Base-by-base conservation (phyloP, 176 grass and related monocot species). In the Urochloa ruziziensis region DNA sequence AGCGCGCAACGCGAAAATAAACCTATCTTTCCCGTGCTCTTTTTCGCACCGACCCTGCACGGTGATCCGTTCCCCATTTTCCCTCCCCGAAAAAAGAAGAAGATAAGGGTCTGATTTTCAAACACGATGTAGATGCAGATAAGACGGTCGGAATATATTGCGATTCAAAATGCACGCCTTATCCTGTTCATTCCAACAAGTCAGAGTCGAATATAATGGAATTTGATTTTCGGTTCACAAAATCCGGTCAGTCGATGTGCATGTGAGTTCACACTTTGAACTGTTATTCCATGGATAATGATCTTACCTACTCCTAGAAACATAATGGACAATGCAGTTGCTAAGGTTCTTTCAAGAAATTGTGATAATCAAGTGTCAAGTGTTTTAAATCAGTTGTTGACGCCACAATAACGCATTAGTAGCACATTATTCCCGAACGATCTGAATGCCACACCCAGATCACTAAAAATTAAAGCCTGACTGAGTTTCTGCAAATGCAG, bases 241-340 rank as follows among this genome's bases (percentile, higher is more conserved):
- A 24, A 43, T 42, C 18, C 17, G 66, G 57, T 13, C 1, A 6
- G 49, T 73, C 2, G 10, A 59, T 73, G 5, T 47, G 21, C n/a
- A 58, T 19, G 46, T 29, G 46, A 66, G 44, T 79, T 79, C 80
- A 79, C 65, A 83, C 70, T 83, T 24, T 62, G 10, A 19, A 30
- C 13, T 13, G 1, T 56, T 30, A n/a, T 62, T 0, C 0, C 30
- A 15, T 47, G 30, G 42, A 62, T 56, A 73, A 80, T 39, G 39
- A 27, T 21, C 34, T 68, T 33, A 39, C 47, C 15, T 40, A 43
- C 67, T 69, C 66, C 4, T 42, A 28, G 0, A 52, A 10, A 80
- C 32, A 54, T 35, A 18, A 18, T 10, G 68, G 68, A 47, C 10
- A 47, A 70, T 70, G 40, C 39, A 17, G 24, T 40, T 27, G 2